Percentiles rank a stretch among this genome's conserved stretches.
These are phyloP conservation scores for Phlebiopsis flavidoalba DNA, from an alignment of 768 basidiomycete species.

Conservation along the genomic window DNA sequence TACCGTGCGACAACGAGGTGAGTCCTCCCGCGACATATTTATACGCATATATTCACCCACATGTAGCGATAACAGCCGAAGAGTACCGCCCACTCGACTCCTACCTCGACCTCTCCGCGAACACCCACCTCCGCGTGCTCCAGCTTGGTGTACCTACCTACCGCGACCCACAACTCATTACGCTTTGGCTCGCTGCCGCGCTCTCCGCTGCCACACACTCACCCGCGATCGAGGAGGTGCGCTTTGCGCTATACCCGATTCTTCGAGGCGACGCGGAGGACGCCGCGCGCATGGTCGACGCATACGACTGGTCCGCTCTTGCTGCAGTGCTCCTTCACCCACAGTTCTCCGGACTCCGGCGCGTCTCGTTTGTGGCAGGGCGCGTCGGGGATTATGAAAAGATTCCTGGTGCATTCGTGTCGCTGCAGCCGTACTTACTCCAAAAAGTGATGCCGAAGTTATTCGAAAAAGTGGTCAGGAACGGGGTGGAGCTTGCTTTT, in stretches of 20 bases:
- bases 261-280: constrained; percentile 8
- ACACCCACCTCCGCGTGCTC: not conserved
- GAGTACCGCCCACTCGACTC: not conserved
- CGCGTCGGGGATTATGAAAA: constrained; percentile 3
- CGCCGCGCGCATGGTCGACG: constrained; percentile 3
- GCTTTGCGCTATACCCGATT: constrained; percentile 11
- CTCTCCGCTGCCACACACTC: constrained; percentile 4
- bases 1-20: not conserved
- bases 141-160: constrained; percentile 11
- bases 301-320: constrained; percentile 2
- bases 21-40: not conserved
- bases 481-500: not conserved
- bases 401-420: constrained; percentile 6
- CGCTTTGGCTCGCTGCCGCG: constrained; percentile 2
- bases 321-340: not conserved
- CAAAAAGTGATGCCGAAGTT: constrained; percentile 39
- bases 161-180: constrained; percentile 8
- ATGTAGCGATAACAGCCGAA: not conserved
- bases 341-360: not conserved
- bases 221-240: constrained; percentile 5
- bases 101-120: constrained; percentile 7
- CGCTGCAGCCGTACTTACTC: constrained; percentile 1
- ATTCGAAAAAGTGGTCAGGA: constrained; percentile 14
- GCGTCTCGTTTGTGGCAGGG: constrained; percentile 2
- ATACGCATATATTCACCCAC: too few relatives aligned